Evolutionary conservation across 768 basidiomycete species (phyloP).

Genomic region (Panaeolus cyanescens): DNA sequence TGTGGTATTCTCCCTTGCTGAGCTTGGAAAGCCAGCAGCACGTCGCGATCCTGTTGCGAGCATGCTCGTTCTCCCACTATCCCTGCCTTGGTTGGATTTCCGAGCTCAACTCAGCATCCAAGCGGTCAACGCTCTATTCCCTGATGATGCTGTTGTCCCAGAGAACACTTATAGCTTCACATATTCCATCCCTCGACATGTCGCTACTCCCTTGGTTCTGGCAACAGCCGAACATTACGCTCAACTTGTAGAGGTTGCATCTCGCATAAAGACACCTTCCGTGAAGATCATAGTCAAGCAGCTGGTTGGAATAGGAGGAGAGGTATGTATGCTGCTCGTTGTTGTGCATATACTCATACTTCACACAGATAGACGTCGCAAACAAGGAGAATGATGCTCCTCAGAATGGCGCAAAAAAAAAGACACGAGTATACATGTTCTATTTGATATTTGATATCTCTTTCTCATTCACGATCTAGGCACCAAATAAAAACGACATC

Average conservation of each 20-base stretch:
- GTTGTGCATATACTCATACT: background rate
- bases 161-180: slow-evolving; percentile 8
- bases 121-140: slow-evolving; percentile 1
- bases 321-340: background rate
- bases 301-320: no score
- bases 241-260: slow-evolving; percentile 8
- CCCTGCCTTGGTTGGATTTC: background rate
- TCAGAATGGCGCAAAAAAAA: background rate
- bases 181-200: slow-evolving; percentile 4
- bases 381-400: slow-evolving; percentile 5
- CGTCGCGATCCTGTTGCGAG: background rate
- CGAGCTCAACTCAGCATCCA: background rate
- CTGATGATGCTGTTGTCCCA: background rate
- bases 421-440: background rate
- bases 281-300: slow-evolving; percentile 2
- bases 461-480: background rate
- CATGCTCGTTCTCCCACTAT: background rate
- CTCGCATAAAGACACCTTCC: background rate
- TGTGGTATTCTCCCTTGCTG: background rate
- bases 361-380: background rate
- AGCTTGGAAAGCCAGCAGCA: background rate
- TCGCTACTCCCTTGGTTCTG: slow-evolving; percentile 3
- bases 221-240: slow-evolving; percentile 5
- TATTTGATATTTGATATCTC: background rate
- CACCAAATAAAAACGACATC: slow-evolving; percentile 12